Base-by-base conservation (phyloP, 768 basidiomycete species). In the Boletus tylopilopsis region DNA sequence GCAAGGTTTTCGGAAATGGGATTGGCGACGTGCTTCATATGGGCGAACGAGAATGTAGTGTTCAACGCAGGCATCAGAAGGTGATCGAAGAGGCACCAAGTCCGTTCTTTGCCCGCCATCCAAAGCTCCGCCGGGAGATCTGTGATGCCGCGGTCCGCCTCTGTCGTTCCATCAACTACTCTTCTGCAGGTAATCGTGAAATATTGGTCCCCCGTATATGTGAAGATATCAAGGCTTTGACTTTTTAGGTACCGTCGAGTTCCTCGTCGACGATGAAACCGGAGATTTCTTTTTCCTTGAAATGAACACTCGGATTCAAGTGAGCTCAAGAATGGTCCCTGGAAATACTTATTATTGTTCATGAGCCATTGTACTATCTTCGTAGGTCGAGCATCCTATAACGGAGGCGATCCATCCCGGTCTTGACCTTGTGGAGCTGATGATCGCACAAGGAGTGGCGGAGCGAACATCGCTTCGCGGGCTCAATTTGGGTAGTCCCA, bases 61-160 rank as follows among this genome's bases (percentile, higher is more conserved):
- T 84, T 9, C 85, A 88, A 58, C 70, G 85, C 25, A 68, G 85
- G 25, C 81, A 86, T 54, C 85, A 88, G 62, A 88, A 88, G 60
- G 75, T 88, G 3, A 77, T 88, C 21, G 85, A 88, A 54, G 85
- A 87, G 57, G 74, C 78, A 4, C 81, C 82, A 0, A 82, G 81
- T 55, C 81, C 84, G 1, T 85, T 83, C 58, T 70, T 81, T 34
- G 45, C 62, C 1, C 45, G 57, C 3, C 68, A 73, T 61, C 71
- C 75, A 25, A 80, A 69, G 16, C 62, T 80, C 22, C 64, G 75
- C 36, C 64, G 70, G 27, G 67, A 63, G 19, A 76, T 85, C 69
- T 81, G 75, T 45, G 61, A 68, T n/a, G 80, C 79, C 9, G 82
- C 84, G 0, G 68, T 81, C 4, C 60, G 64, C 3, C 55, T 87